Conservation (phyloP, 2,329 filamentous ascomycete species). For the Uncinocarpus reesii region DNA sequence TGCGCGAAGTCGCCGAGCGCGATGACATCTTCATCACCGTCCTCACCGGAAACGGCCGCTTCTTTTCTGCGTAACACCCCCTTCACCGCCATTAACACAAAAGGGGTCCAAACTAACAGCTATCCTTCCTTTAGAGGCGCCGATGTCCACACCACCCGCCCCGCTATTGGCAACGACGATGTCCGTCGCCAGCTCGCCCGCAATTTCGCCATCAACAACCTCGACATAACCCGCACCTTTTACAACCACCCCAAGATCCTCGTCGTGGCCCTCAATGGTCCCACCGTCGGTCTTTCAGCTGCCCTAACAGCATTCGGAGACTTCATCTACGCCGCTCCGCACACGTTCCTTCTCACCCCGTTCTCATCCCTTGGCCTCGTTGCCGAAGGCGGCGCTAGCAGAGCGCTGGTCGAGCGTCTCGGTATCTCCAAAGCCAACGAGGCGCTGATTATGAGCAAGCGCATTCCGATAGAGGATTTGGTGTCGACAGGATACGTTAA, state of each 20-base stretch:
- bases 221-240: constrained; percentile 82
- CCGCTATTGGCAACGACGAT: constrained; percentile 35
- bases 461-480: constrained; percentile 63
- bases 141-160: constrained; percentile 54
- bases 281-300: constrained; percentile 77
- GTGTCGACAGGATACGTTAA: constrained; percentile 74
- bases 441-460: constrained; percentile 80
- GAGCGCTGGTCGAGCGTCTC: constrained; percentile 67
- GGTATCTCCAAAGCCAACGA: constrained; percentile 79
- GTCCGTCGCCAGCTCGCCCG: constrained; percentile 52
- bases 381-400: constrained; percentile 71
- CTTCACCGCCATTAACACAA: not conserved
- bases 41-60: constrained; percentile 66
- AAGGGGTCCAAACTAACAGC: constrained; percentile 2
- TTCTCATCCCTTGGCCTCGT: constrained; percentile 86
- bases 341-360: constrained; percentile 78
- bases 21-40: constrained; percentile 79
- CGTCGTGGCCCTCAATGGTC: constrained; percentile 81
- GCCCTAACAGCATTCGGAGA: constrained; percentile 75
- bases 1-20: constrained; percentile 67
- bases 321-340: constrained; percentile 79
- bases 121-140: constrained; percentile 51
- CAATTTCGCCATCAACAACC: constrained; percentile 71
- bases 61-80: constrained; percentile 72
- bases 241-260: constrained; percentile 92